Base-by-base conservation (phyloP, 306 rosid genomes). In the Pyrus pyrifolia region DNA sequence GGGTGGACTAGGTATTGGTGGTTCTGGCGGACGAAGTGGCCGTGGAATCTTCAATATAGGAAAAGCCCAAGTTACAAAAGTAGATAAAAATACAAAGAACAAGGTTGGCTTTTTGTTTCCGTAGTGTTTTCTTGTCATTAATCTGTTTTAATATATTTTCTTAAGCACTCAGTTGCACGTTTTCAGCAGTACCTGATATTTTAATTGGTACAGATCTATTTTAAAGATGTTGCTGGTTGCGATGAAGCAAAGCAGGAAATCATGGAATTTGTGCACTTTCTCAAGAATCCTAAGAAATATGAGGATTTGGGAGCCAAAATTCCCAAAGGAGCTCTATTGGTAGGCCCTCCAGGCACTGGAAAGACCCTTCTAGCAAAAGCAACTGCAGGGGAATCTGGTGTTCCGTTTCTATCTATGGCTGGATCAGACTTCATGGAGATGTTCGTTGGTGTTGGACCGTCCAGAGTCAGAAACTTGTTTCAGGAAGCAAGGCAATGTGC, bases 381-480 rank as follows among this genome's bases (percentile, higher is more conserved):
- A 46, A 92, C 97, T 79, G 97, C 98, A 14, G 97, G 98, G 77
- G 98, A 95, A 79, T 95, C 98, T 71, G 97, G 84, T 72, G 98
- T 92, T 72, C 97, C 98, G 4, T 95, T 95, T 78, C 91, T 92
- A n/a, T 92, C 98, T 19, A 92, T 95, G 69, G 78, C 97, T 78
- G 97, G 98, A 75, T 95, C 98, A 13, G 97, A 92, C 82, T 95
- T 95, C 81, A 85, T 90, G 96, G 97, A 95, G 86, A 92, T 92
- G 97, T 95, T 92, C 85, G 97, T 95, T 18, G 98, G 98, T 51
- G 98, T 95, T 76, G 98, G 98, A 74, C 92, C 98, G 6, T 95
- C 98, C 49, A 89, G 97, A 85, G 98, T 95, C 74, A 89, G 98
- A 86, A 95, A 89, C 83, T 88, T 95, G 85, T 95, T 95, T 86